Evolutionary conservation across 2,329 filamentous ascomycete genomes (phyloP).

Genomic region (Colletotrichum sp.): DNA sequence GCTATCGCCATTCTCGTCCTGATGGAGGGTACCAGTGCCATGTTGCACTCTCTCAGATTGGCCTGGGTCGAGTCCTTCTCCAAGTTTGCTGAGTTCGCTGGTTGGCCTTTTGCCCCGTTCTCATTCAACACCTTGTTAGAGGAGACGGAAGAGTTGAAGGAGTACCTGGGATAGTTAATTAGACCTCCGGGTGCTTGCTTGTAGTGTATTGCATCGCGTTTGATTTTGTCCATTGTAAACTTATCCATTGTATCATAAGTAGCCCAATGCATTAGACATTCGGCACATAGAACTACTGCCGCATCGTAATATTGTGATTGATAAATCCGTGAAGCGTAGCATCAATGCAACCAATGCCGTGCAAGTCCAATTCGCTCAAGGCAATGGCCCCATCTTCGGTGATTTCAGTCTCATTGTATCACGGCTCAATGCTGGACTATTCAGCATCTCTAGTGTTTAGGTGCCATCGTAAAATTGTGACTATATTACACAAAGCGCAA

Average conservation of each 20-base stretch:
- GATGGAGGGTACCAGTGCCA: constrained; percentile 96
- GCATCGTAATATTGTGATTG: not conserved
- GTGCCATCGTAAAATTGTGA: not conserved
- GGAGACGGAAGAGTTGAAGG: constrained; percentile 71
- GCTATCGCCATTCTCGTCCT: constrained; percentile 73
- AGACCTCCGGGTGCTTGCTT: not conserved
- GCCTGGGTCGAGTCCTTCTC: constrained; percentile 99
- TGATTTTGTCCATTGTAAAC: constrained; percentile 17
- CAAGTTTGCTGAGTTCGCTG: constrained; percentile 93
- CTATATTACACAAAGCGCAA: not conserved
- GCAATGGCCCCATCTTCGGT: not conserved
- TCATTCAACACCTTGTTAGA: constrained; percentile 85
- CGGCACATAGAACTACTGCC: not conserved
- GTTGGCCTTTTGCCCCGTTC: constrained; percentile 86
- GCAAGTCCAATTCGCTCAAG: not conserved
- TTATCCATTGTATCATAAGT: constrained; percentile 21
- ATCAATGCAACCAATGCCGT: not conserved
- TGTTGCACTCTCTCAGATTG: constrained; percentile 89
- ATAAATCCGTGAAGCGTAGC: not conserved
- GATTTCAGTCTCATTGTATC: not conserved
- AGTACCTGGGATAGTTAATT: constrained; percentile 55
- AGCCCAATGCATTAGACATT: constrained; percentile 20
- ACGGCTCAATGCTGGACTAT: not conserved
- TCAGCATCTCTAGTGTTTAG: not conserved
- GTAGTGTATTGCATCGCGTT: not conserved